These are phyloP conservation scores for Chaetomiaceae sp. DNA, from an alignment of 2,329 filamentous ascomycete species.

Conservation along the genomic window DNA sequence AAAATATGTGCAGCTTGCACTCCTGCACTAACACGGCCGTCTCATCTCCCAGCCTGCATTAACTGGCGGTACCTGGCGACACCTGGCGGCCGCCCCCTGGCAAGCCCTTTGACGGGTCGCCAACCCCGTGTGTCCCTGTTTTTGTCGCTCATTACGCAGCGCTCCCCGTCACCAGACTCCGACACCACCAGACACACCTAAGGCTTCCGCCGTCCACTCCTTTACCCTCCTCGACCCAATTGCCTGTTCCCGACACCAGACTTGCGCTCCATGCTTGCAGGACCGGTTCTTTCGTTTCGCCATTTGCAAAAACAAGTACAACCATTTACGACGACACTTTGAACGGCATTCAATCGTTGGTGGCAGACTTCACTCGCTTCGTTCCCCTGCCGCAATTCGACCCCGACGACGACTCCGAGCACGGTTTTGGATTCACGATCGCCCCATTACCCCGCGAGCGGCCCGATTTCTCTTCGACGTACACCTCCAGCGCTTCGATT, in stretches of 20 bases:
- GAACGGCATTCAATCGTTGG: slow-evolving; percentile 8
- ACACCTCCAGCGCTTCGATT: slow-evolving; percentile 4
- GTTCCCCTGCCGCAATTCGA: slow-evolving; percentile 22
- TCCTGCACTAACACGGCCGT: slow-evolving; percentile 12
- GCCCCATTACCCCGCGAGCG: background rate
- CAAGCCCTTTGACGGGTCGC: background rate
- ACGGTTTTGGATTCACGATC: background rate
- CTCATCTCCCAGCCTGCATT: slow-evolving; percentile 24
- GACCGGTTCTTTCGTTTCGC: slow-evolving; percentile 5
- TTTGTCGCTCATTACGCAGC: slow-evolving; percentile 24
- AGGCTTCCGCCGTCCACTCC: slow-evolving; percentile 10
- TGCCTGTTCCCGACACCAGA: background rate
- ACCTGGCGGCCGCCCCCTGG: slow-evolving; percentile 13
- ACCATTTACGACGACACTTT: background rate
- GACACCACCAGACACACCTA: background rate
- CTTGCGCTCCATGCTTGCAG: slow-evolving; percentile 2
- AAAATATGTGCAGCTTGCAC: too few relatives aligned
- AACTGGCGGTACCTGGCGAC: slow-evolving; percentile 19
- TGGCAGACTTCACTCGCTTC: slow-evolving; percentile 29
- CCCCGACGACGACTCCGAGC: slow-evolving; percentile 1
- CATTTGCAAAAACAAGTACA: slow-evolving; percentile 13
- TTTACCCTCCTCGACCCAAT: slow-evolving; percentile 4
- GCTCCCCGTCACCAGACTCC: slow-evolving; percentile 13
- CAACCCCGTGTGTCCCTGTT: slow-evolving; percentile 19
- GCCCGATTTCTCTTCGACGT: slow-evolving; percentile 4